Evolutionary conservation across 768 basidiomycete species (phyloP).

Genomic region (Pisolithus albus): DNA sequence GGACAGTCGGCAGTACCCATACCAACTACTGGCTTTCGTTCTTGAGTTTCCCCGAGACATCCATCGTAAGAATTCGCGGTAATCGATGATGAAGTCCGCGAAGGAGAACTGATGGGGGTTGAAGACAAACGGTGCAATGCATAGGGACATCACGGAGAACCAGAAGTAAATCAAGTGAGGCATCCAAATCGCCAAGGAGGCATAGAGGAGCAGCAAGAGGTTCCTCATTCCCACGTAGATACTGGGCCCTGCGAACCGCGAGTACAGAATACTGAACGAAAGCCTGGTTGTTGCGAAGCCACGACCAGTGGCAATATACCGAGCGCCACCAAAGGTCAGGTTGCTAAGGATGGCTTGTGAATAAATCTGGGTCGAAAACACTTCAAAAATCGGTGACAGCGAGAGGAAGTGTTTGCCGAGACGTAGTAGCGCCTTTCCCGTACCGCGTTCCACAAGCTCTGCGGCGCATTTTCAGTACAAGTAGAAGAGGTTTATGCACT

Average conservation of each 20-base stretch:
- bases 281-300: slow-evolving; percentile 97
- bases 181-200: slow-evolving; percentile 87
- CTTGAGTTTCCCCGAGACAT: slow-evolving; percentile 98
- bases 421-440: slow-evolving; percentile 89
- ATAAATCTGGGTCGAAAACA: slow-evolving; percentile 98
- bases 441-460: slow-evolving; percentile 96
- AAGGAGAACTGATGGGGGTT: slow-evolving; percentile 99
- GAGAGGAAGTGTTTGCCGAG: slow-evolving; percentile 96
- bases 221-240: slow-evolving; percentile 99
- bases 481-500: neutral
- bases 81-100: slow-evolving; percentile 97
- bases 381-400: slow-evolving; percentile 94
- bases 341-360: slow-evolving; percentile 96
- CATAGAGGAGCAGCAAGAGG: slow-evolving; percentile 82
- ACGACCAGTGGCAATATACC: slow-evolving; percentile 98
- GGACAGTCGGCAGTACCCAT: slow-evolving; percentile 96
- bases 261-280: slow-evolving; percentile 94
- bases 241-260: slow-evolving; percentile 98
- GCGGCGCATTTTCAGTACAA: slow-evolving; percentile 5
- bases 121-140: slow-evolving; percentile 96
- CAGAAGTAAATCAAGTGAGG: slow-evolving; percentile 98
- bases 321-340: slow-evolving; percentile 94
- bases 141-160: slow-evolving; percentile 91
- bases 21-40: slow-evolving; percentile 97
- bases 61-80: slow-evolving; percentile 97